phyloP scores from a whole-genome alignment of 2,329 filamentous ascomycete species.

The Periglandula ipomoeae region DNA sequence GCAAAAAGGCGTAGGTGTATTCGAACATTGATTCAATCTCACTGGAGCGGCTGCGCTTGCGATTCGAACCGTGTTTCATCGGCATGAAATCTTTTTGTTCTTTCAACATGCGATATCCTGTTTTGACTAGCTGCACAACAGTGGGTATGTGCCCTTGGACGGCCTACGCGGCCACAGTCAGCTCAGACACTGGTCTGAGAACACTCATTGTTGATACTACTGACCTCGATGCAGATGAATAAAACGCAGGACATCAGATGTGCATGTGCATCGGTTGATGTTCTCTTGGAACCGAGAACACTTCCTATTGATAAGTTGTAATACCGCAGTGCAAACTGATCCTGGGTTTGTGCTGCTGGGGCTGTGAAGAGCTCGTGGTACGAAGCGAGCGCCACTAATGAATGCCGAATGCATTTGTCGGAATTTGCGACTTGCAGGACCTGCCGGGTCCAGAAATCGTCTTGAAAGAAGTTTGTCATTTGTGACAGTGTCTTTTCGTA shows the following conservation, averaged over 20 bases:
- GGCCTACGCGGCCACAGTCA: neutral
- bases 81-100: neutral
- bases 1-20: neutral
- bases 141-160: neutral
- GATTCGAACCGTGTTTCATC: no score
- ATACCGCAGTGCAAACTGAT: neutral
- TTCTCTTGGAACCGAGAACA: neutral
- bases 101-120: neutral
- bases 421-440: neutral
- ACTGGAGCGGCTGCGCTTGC: no score
- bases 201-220: no score
- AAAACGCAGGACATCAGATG: slow-evolving; percentile 1
- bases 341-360: neutral
- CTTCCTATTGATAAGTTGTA: neutral
- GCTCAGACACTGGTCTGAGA: neutral
- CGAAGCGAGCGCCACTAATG: neutral
- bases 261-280: neutral
- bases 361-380: neutral
- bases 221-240: slow-evolving; percentile 2
- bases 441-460: slow-evolving; percentile 2
- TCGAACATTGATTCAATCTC: no score
- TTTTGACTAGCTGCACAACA: neutral
- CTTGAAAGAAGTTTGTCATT: neutral
- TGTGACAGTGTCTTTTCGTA: neutral
- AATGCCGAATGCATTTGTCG: slow-evolving; percentile 1